A percentile compares a stretch with the other conserved stretches of the same genome.
Conservation (phyloP, 164 flowering plant genomes). For the Cinnamomum micranthum region DNA sequence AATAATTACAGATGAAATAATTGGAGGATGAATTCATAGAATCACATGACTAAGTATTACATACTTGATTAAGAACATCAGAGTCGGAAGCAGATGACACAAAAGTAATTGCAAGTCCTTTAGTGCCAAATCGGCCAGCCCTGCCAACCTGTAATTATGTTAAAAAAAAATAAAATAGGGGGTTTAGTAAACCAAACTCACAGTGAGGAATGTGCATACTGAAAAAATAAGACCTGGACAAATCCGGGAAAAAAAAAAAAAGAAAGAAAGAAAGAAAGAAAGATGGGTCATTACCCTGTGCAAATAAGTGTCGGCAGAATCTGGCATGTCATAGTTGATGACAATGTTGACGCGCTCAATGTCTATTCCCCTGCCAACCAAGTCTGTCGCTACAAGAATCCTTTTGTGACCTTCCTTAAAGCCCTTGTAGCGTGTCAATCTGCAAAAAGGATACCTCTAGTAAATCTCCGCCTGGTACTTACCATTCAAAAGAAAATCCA, state of each 20-base stretch:
- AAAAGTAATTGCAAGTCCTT: slow-evolving; percentile 98
- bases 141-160: slow-evolving; percentile 77
- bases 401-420: slow-evolving; percentile 96
- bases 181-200: neutral
- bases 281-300: slow-evolving; percentile 57
- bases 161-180: neutral
- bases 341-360: slow-evolving; percentile 97
- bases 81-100: slow-evolving; percentile 91
- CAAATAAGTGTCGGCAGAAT: slow-evolving; percentile 93
- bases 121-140: slow-evolving; percentile 98
- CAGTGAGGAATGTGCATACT: neutral
- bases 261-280: too few species aligned
- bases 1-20: neutral
- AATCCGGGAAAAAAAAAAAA: neutral
- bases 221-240: neutral
- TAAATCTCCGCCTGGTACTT: neutral
- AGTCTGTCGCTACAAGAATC: slow-evolving; percentile 95
- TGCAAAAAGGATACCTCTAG: slow-evolving; percentile 18
- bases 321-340: slow-evolving; percentile 99
- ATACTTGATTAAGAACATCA: slow-evolving; percentile 90
- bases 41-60: neutral
- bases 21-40: neutral
- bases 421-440: slow-evolving; percentile 87
- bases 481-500: neutral
- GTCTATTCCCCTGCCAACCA: slow-evolving; percentile 97